phyloP scores from a whole-genome alignment of 192 early-diverging fungal species.

The Rhizoclosmatium sp. region DNA sequence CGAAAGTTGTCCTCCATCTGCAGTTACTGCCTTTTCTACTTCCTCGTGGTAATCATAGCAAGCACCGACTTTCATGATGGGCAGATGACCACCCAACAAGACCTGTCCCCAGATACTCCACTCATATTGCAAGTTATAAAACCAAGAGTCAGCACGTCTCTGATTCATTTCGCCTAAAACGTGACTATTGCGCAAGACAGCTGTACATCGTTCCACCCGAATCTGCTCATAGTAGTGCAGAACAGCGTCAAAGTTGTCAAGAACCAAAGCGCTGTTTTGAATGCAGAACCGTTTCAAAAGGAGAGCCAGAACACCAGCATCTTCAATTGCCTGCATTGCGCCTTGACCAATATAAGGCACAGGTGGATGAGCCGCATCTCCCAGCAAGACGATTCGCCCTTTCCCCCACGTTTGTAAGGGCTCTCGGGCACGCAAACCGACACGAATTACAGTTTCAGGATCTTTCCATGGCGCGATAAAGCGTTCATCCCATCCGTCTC shows the following conservation, averaged over 20 bases:
- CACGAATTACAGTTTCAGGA: conserved; percentile 43
- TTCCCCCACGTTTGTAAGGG: conserved; percentile 43
- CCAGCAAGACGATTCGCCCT: conserved; percentile 43
- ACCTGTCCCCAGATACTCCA: conserved; percentile 36
- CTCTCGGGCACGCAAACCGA: conserved; percentile 47
- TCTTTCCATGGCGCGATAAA: conserved; percentile 43
- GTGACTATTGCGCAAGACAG: conserved; percentile 35
- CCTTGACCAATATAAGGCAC: conserved; percentile 57
- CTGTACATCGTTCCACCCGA: conserved; percentile 34
- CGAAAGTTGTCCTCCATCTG: too few species aligned
- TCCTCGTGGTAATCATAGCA: conserved; percentile 37
- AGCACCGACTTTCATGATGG: conserved; percentile 36
- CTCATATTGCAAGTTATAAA: conserved; percentile 32
- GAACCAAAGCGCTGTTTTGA: neutral
- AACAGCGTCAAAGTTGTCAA: conserved; percentile 23
- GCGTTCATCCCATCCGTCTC: conserved; percentile 46
- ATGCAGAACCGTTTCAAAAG: conserved; percentile 22
- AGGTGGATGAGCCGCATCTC: conserved; percentile 55
- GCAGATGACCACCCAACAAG: conserved; percentile 34
- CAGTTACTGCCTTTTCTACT: neutral
- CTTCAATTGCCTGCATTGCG: conserved; percentile 56
- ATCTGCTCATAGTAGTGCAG: conserved; percentile 28
- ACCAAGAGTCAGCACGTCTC: conserved; percentile 29
- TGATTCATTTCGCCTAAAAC: conserved; percentile 42
- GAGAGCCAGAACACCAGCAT: conserved; percentile 39